These are phyloP conservation scores for Phlebiopsis gigantea DNA, from an alignment of 768 basidiomycete species.

Conservation along the genomic window DNA sequence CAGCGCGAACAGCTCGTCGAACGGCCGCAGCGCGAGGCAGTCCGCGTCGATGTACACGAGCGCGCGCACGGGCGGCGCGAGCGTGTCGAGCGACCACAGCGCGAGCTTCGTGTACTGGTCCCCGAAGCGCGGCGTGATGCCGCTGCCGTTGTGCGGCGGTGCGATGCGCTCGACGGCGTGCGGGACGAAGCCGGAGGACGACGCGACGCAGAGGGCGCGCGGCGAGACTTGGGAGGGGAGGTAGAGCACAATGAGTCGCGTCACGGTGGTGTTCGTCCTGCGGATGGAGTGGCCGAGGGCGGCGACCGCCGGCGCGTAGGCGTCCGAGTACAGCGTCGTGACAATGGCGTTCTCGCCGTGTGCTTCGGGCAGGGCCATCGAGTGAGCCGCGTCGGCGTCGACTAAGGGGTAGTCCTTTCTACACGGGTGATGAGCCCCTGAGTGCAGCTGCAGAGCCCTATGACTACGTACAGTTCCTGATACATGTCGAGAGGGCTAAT, in stretches of 20 bases:
- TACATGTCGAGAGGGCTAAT: conserved; percentile 1
- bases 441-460: neutral
- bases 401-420: neutral
- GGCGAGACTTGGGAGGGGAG: conserved; percentile 32
- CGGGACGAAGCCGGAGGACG: conserved; percentile 34
- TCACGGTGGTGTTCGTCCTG: conserved; percentile 25
- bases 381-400: neutral
- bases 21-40: conserved; percentile 35
- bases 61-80: conserved; percentile 21
- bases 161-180: conserved; percentile 30
- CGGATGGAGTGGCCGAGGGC: conserved; percentile 28
- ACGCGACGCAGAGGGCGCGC: conserved; percentile 34
- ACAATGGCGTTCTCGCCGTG: conserved; percentile 21
- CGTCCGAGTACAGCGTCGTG: conserved; percentile 27
- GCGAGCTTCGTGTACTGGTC: conserved; percentile 42
- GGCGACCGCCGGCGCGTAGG: conserved; percentile 27
- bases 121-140: conserved; percentile 29
- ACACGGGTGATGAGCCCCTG: neutral
- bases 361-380: neutral
- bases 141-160: conserved; percentile 33
- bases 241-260: conserved; percentile 29
- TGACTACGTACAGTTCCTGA: neutral
- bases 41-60: conserved; percentile 40
- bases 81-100: conserved; percentile 33
- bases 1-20: conserved; percentile 39